phyloP scores from a whole-genome alignment of 305 asterid genomes.

The Fraxinus baroniana region DNA sequence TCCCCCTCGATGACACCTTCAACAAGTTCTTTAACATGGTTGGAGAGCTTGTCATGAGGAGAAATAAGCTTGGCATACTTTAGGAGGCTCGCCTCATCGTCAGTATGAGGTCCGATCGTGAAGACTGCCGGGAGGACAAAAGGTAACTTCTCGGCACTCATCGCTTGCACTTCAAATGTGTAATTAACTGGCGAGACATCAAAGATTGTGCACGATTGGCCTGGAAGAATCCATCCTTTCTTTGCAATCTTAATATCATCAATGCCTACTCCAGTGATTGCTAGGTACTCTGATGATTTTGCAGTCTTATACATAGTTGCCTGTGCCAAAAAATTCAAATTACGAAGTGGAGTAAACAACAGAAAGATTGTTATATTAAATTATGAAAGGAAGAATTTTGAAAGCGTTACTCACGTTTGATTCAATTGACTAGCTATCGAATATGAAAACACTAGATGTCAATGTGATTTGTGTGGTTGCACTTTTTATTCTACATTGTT shows the following conservation, averaged over 20 bases:
- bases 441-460: not conserved
- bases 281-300: constrained; percentile 44
- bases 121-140: constrained; percentile 41
- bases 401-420: not conserved
- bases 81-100: constrained; percentile 29
- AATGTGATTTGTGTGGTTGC: not conserved
- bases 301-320: constrained; percentile 33
- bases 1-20: constrained; percentile 47
- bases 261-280: constrained; percentile 35
- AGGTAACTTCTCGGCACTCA: constrained; percentile 46
- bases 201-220: constrained; percentile 33
- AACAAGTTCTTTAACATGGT: constrained; percentile 44
- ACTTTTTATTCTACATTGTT: not conserved
- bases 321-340: not conserved
- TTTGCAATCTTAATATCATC: constrained; percentile 33
- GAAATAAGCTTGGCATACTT: constrained; percentile 41
- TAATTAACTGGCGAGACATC: constrained; percentile 43
- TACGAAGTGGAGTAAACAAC: not conserved
- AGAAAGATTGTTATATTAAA: not conserved
- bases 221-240: constrained; percentile 43
- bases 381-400: not conserved
- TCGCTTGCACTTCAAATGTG: constrained; percentile 44
- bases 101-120: constrained; percentile 40
- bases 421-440: not conserved
- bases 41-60: constrained; percentile 38